Evolutionary conservation across 495 filamentous ascomycete genomes (phyloP), one percentile per base, ranked within the genome.

Genomic region (Aspergillus haitiensis): DNA sequence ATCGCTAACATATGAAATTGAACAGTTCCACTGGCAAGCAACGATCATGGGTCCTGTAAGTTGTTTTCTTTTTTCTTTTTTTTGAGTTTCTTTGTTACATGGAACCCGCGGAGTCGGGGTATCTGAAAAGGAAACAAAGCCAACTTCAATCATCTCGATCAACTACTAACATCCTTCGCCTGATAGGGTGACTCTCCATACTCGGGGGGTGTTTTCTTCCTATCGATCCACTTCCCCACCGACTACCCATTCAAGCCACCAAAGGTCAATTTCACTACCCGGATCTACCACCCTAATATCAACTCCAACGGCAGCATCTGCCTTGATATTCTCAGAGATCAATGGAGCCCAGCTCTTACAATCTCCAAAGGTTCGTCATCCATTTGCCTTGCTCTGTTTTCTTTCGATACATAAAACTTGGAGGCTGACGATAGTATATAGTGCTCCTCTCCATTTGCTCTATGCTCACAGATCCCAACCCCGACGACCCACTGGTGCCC

Each of bases 251-350:
- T 98, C 86, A 98, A 98, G 86, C 95, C 94, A 42, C 94, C 94
- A 55, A 98, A 98, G 85, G 94, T 98, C 78, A 97, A 97, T 87
- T 98, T 98, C 84, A 97, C 91, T 61, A 98, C 94, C 54, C 87
- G 94, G 68, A 98, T 98, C 83, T 98, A 98, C 74, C 94, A 98
- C 82, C 94, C 94, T 69, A 98, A 98, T 79, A 98, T 98, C 92
- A 98, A 98, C 83, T 95, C 92, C 63, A 98, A 98, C 73, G 94
- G 94, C 73, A 97, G 92, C 75, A 98, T 98, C 79, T 98, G 94
- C 77, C 80, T 98, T 68, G 94, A 98, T 71, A 98, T 98, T 68
- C 78, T 98, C 70, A 85, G 94, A 78, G 94, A 98, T 74, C 94
- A 98, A 81, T 98, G 94, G 94, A 97, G 93, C 75, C 94, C 94